Base-by-base conservation (phyloP, 2,329 filamentous ascomycete genomes). In the Pyricularia sp. region DNA sequence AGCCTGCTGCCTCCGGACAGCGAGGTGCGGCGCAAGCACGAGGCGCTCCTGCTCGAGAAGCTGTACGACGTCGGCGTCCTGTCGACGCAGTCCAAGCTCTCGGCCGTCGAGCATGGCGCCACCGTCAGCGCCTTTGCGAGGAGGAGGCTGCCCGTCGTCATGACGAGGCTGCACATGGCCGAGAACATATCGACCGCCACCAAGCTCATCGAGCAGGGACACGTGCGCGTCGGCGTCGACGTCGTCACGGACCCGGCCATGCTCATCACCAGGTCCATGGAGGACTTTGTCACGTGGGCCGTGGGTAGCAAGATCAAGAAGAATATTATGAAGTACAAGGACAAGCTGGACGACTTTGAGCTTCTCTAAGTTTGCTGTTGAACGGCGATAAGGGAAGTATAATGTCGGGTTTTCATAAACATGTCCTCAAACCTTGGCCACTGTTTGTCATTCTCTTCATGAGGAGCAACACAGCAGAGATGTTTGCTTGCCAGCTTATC, bases 201-300 rank as follows among this genome's bases (percentile, higher is more conserved):
- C 9, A 93, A 92, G 74, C 91, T 97, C 79, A 91, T 98, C 70
- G 94, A 98, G 82, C 93, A 97, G 77, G 94, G 94, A 7, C 94
- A 97, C 77, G 93, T 98, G 3, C 85, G 94, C 65, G 93, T 97
- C 1, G 94, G 94, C 14, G 94, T 93, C 0, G 93, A 97, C 76
- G 91, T 94, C 1, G 86, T 97, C 30, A 96, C 92, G 2, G 94
- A 98, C 77, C 89, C 93, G 31, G 94, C 93, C 0, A 97, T 93
- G 75, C 80, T 97, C 68, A 93, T 98, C 9, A 95, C 92, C 55
- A 85, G 94, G 72, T 92, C 88, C 71, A 92, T 97, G 86, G 94
- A 98, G 81, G 94, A 98, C 80, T 97, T 96, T 78, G 91, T 98
- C 23, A 97, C 94, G 0, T 98, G 94, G 94, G 90, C 94, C 11